Evolutionary conservation across 106 monocot species (phyloP).

Genomic region (Apostasia shenzhenica): DNA sequence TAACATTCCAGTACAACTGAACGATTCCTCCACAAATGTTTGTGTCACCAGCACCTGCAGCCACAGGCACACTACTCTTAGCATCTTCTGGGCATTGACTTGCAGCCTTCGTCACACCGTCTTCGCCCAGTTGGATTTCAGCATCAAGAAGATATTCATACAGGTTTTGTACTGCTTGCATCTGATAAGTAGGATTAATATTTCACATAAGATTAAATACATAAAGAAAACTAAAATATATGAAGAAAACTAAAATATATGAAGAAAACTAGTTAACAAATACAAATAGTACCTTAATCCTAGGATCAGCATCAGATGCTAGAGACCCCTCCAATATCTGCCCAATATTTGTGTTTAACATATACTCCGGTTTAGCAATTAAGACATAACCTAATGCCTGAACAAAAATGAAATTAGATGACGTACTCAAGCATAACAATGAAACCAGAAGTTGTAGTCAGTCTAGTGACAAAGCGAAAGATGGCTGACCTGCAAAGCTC

Average conservation of each 20-base stretch:
- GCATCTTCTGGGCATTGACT: constrained; percentile 21
- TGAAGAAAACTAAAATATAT: neutral
- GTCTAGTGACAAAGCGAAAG: neutral
- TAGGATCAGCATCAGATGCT: constrained; percentile 53
- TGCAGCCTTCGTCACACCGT: constrained; percentile 17
- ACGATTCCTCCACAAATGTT: constrained; percentile 98
- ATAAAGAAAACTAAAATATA: neutral
- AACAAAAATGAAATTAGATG: constrained; percentile 6
- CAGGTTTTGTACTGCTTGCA: constrained; percentile 86
- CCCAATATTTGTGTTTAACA: constrained; percentile 79
- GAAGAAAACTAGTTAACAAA: neutral
- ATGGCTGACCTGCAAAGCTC: constrained; percentile 75
- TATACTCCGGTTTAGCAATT: constrained; percentile 84
- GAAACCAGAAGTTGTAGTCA: neutral
- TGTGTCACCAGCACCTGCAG: constrained; percentile 98
- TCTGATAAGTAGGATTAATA: constrained; percentile 35
- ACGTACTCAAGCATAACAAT: neutral
- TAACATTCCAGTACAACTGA: constrained; percentile 87
- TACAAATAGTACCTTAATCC: constrained; percentile 53
- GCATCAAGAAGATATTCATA: constrained; percentile 90
- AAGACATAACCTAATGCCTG: constrained; percentile 86
- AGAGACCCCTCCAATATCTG: constrained; percentile 73
- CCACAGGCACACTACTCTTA: constrained; percentile 67
- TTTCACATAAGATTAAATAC: neutral
- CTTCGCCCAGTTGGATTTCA: constrained; percentile 68